Evolutionary conservation across 2,329 filamentous ascomycete genomes (phyloP), one percentile per base, ranked within the genome.

Genomic region (Microsporum canis): DNA sequence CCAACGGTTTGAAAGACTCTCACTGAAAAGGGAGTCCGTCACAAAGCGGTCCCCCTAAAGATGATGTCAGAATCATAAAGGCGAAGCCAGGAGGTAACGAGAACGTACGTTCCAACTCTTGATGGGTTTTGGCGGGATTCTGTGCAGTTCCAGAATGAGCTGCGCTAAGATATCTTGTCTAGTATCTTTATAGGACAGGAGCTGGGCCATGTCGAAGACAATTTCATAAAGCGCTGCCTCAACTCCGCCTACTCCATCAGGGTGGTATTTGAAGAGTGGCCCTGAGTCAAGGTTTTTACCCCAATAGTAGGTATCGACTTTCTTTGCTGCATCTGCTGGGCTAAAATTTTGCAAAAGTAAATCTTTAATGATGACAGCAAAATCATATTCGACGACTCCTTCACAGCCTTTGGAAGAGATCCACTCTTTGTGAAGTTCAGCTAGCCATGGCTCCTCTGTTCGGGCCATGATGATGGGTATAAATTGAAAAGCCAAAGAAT

Each of bases 221-320:
- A 62, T 57, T 41, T 47, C 23, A 29, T 53, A 23, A 17, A 62
- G 23, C 29, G 39, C 14, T 43, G 2, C 34, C 31, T 27, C 31
- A 56, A 33, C n/a, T 38, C 23, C 34, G 3, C 10, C 8, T 29
- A 47, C 29, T 17, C 38, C 49, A 29, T 31, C 36, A 3, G 38
- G 31, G 29, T 33, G 45, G 10, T 51, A 60, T n/a, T 17, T 10
- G 34, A 62, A 60, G 29, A 57, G n/a, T 34, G n/a, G 31, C 31
- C 47, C 60, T 17, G 33, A 38, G 12, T 58, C 49, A 14, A 33
- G 23, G 34, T 49, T 57, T 39, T 57, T 34, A 5, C 60, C 58
- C 61, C 61, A 60, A 27, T 59, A 60, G 47, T 62, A 59, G 14
- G 43, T n/a, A 17, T 58, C 47, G 10, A 60, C 36, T 45, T 45